Percentiles rank a stretch among this genome's conserved stretches.
phyloP scores from a whole-genome alignment of 2,329 filamentous ascomycete species.

The Monilinia fructicola region DNA sequence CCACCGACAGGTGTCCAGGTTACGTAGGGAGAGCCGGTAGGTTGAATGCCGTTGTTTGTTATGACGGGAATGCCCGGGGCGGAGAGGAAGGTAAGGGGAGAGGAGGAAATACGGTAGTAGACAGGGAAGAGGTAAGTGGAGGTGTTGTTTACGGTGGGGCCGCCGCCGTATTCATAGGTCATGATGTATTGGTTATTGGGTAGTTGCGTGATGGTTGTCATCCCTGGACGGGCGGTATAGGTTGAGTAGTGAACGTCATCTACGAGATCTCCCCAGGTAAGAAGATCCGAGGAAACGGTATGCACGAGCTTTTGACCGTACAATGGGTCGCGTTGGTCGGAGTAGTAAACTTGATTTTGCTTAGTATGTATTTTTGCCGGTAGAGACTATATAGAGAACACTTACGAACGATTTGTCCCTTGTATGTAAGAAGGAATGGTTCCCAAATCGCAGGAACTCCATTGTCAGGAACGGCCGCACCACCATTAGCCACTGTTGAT shows the following conservation, averaged over 20 bases:
- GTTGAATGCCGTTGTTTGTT: constrained; percentile 34
- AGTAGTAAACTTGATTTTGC: constrained; percentile 56
- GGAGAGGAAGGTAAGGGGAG: constrained; percentile 37
- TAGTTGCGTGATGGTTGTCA: constrained; percentile 61
- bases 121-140: constrained; percentile 37
- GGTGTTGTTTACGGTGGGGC: constrained; percentile 26
- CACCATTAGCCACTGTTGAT: constrained; percentile 61
- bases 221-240: constrained; percentile 65
- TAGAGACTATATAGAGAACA: not conserved
- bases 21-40: constrained; percentile 37
- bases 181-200: constrained; percentile 58
- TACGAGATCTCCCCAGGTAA: constrained; percentile 58
- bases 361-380: constrained; percentile 3
- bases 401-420: constrained; percentile 54
- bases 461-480: constrained; percentile 57
- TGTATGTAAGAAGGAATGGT: constrained; percentile 61
- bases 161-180: constrained; percentile 54
- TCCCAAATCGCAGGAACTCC: constrained; percentile 71
- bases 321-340: constrained; percentile 65
- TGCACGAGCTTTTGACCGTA: constrained; percentile 70
- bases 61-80: constrained; percentile 32
- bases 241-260: constrained; percentile 63
- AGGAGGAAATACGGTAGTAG: constrained; percentile 39
- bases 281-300: constrained; percentile 53
- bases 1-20: constrained; percentile 39